Evolutionary conservation across 73 alveolate genomes (phyloP).

Genomic region (Stentor roeselii): DNA sequence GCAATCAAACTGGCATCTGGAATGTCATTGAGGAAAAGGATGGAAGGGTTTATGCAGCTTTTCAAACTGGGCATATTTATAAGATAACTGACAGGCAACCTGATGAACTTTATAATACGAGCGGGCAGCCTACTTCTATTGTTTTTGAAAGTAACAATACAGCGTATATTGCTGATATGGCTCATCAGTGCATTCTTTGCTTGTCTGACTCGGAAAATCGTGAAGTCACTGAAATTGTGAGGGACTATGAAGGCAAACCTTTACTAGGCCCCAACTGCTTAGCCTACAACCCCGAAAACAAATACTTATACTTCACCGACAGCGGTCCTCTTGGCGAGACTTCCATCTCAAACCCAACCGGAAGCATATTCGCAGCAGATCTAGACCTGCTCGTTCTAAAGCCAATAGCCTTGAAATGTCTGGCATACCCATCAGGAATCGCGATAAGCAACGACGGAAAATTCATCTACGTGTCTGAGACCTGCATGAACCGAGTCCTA

Average conservation of each 20-base stretch:
- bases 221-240: constrained; percentile 48
- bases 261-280: constrained; percentile 96
- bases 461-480: constrained; percentile 85
- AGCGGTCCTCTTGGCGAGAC: constrained; percentile 90
- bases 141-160: constrained; percentile 78
- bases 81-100: constrained; percentile 4
- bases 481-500: constrained; percentile 87
- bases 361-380: constrained; percentile 80
- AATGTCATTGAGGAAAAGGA: neutral
- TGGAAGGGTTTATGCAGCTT: constrained; percentile 17
- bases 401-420: constrained; percentile 67
- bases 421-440: constrained; percentile 91
- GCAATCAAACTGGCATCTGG: constrained; percentile 16
- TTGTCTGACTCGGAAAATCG: constrained; percentile 43
- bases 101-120: constrained; percentile 5
- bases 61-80: constrained; percentile 9
- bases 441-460: constrained; percentile 75
- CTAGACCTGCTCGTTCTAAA: constrained; percentile 65
- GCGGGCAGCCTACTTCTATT: constrained; percentile 52
- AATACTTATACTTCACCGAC: constrained; percentile 72
- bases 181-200: constrained; percentile 66
- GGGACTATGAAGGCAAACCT: constrained; percentile 95
- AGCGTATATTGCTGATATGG: constrained; percentile 81
- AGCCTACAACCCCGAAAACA: constrained; percentile 52
- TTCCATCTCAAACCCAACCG: constrained; percentile 68